Percentiles rank a stretch among this genome's conserved stretches.
phyloP scores from a whole-genome alignment of 2,329 filamentous ascomycete genomes.

The Neofusicoccum kwambonambiense region DNA sequence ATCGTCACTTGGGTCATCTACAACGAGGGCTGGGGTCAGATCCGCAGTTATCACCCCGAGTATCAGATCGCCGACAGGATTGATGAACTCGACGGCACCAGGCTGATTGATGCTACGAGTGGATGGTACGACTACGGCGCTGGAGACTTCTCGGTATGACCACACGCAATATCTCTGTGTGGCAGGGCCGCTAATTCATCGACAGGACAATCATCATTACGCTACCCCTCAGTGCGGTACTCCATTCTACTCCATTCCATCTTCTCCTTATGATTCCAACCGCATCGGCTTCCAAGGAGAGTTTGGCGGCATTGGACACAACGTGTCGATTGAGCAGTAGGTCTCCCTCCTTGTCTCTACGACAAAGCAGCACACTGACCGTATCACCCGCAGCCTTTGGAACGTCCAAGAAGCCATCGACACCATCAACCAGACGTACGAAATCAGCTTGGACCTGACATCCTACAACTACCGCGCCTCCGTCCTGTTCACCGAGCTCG shows the following conservation, averaged over 20 bases:
- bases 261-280: slow-evolving; percentile 55
- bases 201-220: slow-evolving; percentile 68
- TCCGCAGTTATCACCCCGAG: slow-evolving; percentile 54
- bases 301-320: slow-evolving; percentile 68
- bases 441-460: slow-evolving; percentile 58
- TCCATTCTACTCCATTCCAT: slow-evolving; percentile 62
- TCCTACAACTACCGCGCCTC: slow-evolving; percentile 67
- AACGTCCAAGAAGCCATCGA: slow-evolving; percentile 60
- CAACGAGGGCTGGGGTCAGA: slow-evolving; percentile 71
- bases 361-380: not conserved
- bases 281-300: slow-evolving; percentile 70
- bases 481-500: slow-evolving; percentile 48
- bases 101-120: slow-evolving; percentile 61
- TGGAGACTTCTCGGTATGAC: slow-evolving; percentile 54
- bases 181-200: not conserved
- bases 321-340: slow-evolving; percentile 61
- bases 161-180: slow-evolving; percentile 20
- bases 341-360: slow-evolving; percentile 23
- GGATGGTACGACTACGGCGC: slow-evolving; percentile 69
- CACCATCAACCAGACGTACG: slow-evolving; percentile 65
- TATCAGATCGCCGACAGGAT: slow-evolving; percentile 56
- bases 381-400: slow-evolving; percentile 55
- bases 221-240: slow-evolving; percentile 69
- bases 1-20: slow-evolving; percentile 69
- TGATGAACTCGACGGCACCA: slow-evolving; percentile 59